Percentiles rank a stretch among this genome's conserved stretches.
These are phyloP conservation scores for Calonectria montana DNA, from an alignment of 2,329 filamentous ascomycete genomes.

Conservation along the genomic window DNA sequence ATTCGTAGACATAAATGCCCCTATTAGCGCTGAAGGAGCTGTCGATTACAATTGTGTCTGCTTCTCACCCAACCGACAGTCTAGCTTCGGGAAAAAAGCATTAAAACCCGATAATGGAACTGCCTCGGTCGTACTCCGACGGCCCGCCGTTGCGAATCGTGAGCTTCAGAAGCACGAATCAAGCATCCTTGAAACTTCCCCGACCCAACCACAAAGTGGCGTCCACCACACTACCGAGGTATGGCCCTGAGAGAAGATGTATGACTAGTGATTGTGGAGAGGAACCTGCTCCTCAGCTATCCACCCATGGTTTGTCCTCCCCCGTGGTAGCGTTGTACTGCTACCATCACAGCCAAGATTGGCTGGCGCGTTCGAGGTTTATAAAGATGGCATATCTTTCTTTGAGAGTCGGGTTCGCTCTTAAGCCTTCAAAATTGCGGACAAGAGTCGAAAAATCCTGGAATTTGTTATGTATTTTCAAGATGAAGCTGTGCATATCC, in stretches of 20 bases:
- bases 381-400: no score
- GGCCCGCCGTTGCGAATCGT: constrained; percentile 7
- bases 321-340: background rate
- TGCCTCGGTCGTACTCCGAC: constrained; percentile 18
- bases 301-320: background rate
- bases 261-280: background rate
- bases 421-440: no score
- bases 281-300: background rate
- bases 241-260: background rate
- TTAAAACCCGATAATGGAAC: background rate
- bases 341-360: no score
- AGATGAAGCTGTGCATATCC: no score
- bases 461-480: no score
- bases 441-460: background rate
- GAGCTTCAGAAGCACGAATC: background rate
- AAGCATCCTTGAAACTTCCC: background rate
- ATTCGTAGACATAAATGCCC: background rate
- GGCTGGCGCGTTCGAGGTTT: background rate
- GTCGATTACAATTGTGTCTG: background rate
- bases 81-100: background rate
- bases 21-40: background rate
- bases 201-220: background rate
- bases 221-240: background rate
- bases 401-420: background rate
- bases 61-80: background rate